Conservation (phyloP, 441 rosid genomes). For the Dalechampia spathulata region DNA sequence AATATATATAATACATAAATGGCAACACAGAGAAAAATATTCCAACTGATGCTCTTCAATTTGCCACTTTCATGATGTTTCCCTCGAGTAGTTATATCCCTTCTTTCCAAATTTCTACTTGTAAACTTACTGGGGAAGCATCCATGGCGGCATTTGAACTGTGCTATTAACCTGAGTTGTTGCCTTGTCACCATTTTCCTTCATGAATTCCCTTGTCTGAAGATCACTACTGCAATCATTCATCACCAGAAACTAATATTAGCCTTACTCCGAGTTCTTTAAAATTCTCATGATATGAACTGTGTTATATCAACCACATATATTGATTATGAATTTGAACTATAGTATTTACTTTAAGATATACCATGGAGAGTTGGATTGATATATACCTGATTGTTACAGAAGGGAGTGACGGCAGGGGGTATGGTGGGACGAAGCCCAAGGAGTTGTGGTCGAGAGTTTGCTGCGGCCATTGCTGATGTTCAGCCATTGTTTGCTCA, state of each 20-base stretch:
- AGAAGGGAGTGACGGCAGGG: conserved; percentile 15
- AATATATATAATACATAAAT: too few relatives aligned
- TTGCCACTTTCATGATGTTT: too few relatives aligned
- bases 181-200: conserved; percentile 16
- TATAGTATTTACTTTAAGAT: too few relatives aligned
- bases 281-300: too few relatives aligned
- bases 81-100: neutral
- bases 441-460: conserved; percentile 18
- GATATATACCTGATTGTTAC: conserved; percentile 35
- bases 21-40: too few relatives aligned
- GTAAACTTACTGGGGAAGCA: conserved; percentile 30
- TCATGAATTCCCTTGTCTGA: conserved; percentile 13
- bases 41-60: neutral
- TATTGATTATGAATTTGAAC: too few relatives aligned
- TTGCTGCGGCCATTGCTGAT: conserved; percentile 23
- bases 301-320: too few relatives aligned
- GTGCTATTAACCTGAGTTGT: conserved; percentile 12
- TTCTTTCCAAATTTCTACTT: conserved; percentile 2
- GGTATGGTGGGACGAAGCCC: conserved; percentile 17
- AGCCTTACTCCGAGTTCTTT: too few relatives aligned
- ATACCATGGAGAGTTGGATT: too few relatives aligned
- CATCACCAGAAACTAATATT: too few relatives aligned
- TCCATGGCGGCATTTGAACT: conserved; percentile 35
- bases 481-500: conserved; percentile 21
- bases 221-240: conserved; percentile 21